Percentiles rank a stretch among this genome's conserved stretches.
These are phyloP conservation scores for Nitzschia sp. DNA, from an alignment of 108 stramenopile species.

Conservation along the genomic window DNA sequence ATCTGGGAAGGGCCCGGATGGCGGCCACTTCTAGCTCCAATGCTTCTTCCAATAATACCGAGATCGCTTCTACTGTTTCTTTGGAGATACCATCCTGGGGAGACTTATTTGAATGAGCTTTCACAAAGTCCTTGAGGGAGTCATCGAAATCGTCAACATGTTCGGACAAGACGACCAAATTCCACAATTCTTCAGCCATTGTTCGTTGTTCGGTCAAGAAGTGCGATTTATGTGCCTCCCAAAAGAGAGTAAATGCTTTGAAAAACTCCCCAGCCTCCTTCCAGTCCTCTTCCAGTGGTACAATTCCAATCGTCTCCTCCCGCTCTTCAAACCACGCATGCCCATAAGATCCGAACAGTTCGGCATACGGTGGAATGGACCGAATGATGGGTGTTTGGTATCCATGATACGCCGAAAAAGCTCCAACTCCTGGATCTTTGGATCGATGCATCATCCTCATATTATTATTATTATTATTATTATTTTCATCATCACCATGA, in stretches of 20 bases:
- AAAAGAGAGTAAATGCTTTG: background rate
- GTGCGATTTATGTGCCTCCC: too few species aligned
- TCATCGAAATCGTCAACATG: background rate
- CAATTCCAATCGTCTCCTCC: slow-evolving; percentile 24
- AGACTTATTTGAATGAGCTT: too few species aligned
- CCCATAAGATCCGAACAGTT: slow-evolving; percentile 66
- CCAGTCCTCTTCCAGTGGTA: slow-evolving; percentile 24
- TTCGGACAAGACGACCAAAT: background rate
- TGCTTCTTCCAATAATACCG: background rate
- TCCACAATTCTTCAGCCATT: background rate
- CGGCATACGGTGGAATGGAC: slow-evolving; percentile 51
- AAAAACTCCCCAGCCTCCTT: slow-evolving; percentile 32
- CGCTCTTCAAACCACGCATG: slow-evolving; percentile 53
- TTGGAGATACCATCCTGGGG: background rate
- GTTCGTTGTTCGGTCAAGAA: background rate
- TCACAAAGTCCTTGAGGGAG: background rate
- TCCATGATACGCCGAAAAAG: slow-evolving; percentile 38
- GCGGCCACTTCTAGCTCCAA: background rate
- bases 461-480: too few species aligned
- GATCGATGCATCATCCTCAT: slow-evolving; percentile 51
- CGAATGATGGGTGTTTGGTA: slow-evolving; percentile 10
- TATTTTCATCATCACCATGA: too few species aligned
- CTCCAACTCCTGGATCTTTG: slow-evolving; percentile 34
- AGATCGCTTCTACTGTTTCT: background rate
- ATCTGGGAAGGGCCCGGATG: slow-evolving; percentile 1